phyloP scores from a whole-genome alignment of 306 rosid species.

The Cucurbita maxima region DNA sequence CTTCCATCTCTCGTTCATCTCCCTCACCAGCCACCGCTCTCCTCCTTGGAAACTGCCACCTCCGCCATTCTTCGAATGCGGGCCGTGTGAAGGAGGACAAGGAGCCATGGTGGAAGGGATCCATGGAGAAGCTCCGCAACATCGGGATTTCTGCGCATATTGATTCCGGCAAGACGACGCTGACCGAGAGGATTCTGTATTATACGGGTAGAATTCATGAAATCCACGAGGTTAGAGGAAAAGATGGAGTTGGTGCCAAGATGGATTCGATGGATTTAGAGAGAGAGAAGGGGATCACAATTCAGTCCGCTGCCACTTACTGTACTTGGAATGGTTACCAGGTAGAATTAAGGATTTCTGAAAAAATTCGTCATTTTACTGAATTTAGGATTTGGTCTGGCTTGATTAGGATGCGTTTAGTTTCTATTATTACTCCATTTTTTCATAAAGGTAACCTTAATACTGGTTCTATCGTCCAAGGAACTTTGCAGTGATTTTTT shows the following conservation, averaged over 20 bases:
- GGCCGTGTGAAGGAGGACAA: slow-evolving; percentile 64
- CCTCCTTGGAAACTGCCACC: slow-evolving; percentile 37
- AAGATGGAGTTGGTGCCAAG: slow-evolving; percentile 93
- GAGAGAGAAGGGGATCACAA: slow-evolving; percentile 88
- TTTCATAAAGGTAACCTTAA: neutral
- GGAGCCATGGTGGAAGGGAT: slow-evolving; percentile 86
- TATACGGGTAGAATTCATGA: slow-evolving; percentile 92
- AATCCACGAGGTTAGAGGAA: slow-evolving; percentile 89
- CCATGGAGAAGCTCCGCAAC: slow-evolving; percentile 63
- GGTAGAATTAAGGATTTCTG: slow-evolving; percentile 17
- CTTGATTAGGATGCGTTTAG: neutral
- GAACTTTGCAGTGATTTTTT: too few species aligned
- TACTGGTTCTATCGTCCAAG: neutral
- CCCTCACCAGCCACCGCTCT: slow-evolving; percentile 24
- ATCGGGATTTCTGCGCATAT: slow-evolving; percentile 98
- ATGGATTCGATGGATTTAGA: slow-evolving; percentile 99
- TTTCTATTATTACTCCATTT: neutral
- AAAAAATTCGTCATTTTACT: neutral
- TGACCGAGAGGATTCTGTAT: slow-evolving; percentile 69
- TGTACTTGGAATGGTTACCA: slow-evolving; percentile 83
- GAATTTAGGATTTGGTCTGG: neutral
- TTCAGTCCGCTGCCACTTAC: slow-evolving; percentile 89
- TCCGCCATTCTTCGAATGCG: slow-evolving; percentile 39
- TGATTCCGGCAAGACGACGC: slow-evolving; percentile 97
- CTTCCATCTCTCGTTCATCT: neutral